Evolutionary conservation across 2,329 filamentous ascomycete species (phyloP).

Genomic region (Fusarium xylarioides): DNA sequence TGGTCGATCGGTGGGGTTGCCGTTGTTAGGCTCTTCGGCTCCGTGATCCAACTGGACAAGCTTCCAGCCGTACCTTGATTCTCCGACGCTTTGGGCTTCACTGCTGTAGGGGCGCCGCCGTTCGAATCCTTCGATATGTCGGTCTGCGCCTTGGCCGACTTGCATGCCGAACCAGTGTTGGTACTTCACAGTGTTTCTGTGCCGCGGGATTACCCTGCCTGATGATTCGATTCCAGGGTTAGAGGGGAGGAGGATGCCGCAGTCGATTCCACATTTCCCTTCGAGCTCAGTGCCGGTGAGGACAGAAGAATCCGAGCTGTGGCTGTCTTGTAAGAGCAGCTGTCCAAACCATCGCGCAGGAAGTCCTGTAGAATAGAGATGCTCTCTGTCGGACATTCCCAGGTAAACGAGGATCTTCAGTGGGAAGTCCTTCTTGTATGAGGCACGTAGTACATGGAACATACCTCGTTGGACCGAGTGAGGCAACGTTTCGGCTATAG

Average conservation of each 20-base stretch:
- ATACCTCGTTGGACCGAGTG: background rate
- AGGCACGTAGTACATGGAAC: background rate
- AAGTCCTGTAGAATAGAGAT: background rate
- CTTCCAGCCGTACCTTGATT: conserved; percentile 26
- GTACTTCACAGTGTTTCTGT: background rate
- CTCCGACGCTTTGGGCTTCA: conserved; percentile 15
- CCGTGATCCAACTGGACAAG: conserved; percentile 14
- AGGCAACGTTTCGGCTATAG: background rate
- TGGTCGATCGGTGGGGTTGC: background rate
- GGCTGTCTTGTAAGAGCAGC: conserved; percentile 9
- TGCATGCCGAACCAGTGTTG: conserved; percentile 16
- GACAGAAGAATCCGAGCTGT: background rate
- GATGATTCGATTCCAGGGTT: background rate
- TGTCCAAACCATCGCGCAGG: conserved; percentile 1
- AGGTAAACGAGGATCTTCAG: conserved; percentile 8
- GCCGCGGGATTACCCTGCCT: background rate
- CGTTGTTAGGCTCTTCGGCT: background rate
- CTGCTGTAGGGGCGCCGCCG: conserved; percentile 8
- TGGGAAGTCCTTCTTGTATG: conserved; percentile 7
- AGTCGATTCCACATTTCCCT: background rate
- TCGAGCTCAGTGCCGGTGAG: background rate
- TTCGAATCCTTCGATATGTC: conserved; percentile 18
- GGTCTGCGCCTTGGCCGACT: background rate
- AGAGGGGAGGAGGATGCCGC: conserved; percentile 10
- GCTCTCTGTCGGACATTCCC: background rate